phyloP scores from a whole-genome alignment of 73 alveolate species.

The Stentor roeselii region DNA sequence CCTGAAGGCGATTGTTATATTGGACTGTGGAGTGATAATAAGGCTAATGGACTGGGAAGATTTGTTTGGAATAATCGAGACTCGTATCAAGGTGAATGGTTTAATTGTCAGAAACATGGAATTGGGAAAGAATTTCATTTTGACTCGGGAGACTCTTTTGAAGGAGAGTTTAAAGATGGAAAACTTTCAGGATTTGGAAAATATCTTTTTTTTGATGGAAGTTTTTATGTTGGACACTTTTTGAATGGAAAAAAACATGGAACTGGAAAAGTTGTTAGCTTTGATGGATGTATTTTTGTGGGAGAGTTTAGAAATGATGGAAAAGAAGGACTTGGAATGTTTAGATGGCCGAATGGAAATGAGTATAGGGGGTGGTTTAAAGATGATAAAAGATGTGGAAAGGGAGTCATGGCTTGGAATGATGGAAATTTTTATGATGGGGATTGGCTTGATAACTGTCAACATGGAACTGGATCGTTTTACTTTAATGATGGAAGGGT shows the following conservation, averaged over 20 bases:
- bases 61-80: conserved; percentile 74
- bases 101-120: conserved; percentile 11
- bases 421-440: neutral
- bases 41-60: conserved; percentile 89
- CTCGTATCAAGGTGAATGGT: conserved; percentile 18
- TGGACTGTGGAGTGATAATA: conserved; percentile 76
- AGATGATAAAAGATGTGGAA: neutral
- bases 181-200: neutral
- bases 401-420: neutral
- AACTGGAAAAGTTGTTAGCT: conserved; percentile 31
- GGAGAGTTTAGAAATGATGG: conserved; percentile 46
- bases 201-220: neutral
- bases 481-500: neutral
- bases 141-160: conserved; percentile 57
- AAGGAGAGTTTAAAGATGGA: neutral
- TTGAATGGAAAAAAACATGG: neutral
- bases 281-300: conserved; percentile 34
- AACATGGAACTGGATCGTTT: neutral
- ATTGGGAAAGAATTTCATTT: conserved; percentile 37
- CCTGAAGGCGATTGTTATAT: conserved; percentile 61
- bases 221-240: neutral
- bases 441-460: neutral
- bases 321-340: conserved; percentile 55
- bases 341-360: conserved; percentile 56
- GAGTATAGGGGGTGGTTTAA: conserved; percentile 43